Evolutionary conservation across 208 protist species (phyloP).

Genomic region (Naegleria lovaniensis): DNA sequence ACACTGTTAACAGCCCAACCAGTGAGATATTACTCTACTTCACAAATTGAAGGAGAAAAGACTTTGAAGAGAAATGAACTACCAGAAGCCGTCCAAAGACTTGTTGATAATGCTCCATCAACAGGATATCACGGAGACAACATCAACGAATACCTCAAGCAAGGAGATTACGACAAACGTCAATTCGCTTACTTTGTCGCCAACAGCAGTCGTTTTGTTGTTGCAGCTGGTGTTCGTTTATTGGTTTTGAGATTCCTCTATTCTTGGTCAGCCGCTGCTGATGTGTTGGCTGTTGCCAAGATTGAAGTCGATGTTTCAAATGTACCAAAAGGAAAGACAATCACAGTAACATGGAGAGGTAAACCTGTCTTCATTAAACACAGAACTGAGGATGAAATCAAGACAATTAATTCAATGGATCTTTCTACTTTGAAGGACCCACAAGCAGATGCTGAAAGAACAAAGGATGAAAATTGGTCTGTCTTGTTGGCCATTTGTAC

Average conservation of each 20-base stretch:
- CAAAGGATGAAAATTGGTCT: conserved; percentile 77
- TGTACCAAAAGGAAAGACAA: conserved; percentile 78
- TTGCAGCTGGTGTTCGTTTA: background rate
- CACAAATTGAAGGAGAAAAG: background rate
- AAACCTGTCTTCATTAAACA: conserved; percentile 97
- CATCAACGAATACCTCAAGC: background rate
- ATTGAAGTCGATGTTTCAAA: conserved; percentile 90
- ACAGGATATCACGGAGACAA: background rate
- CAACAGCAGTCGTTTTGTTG: background rate
- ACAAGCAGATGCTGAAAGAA: conserved; percentile 81
- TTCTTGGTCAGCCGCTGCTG: background rate
- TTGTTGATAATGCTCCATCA: background rate
- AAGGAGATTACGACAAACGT: conserved; percentile 2
- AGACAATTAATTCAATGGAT: conserved; percentile 60
- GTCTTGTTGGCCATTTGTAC: conserved; percentile 97
- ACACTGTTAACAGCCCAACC: background rate
- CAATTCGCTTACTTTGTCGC: conserved; percentile 20
- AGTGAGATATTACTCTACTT: background rate
- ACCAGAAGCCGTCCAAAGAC: background rate
- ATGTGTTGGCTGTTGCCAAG: conserved; percentile 85
- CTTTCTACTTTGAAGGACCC: conserved; percentile 84
- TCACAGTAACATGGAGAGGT: conserved; percentile 93
- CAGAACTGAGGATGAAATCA: conserved; percentile 87
- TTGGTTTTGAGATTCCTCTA: background rate
- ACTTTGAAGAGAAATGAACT: background rate